A percentile compares a stretch with the other conserved stretches of the same genome.
Evolutionary conservation across 2,329 filamentous ascomycete genomes (phyloP).

Genomic region (Penicillium janthinellum): DNA sequence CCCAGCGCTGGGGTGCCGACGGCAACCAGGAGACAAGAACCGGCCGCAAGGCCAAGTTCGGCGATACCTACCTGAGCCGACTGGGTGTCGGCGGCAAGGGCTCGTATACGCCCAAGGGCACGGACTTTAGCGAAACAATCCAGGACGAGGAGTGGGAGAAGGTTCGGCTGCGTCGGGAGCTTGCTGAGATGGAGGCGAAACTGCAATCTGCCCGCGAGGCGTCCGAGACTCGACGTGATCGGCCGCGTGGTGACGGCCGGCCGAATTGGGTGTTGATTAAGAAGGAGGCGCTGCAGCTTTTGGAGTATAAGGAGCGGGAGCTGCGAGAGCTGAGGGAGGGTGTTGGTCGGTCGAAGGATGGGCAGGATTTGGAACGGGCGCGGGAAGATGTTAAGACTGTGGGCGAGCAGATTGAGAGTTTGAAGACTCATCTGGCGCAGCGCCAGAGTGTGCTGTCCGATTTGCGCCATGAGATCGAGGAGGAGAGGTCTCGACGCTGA

Average conservation of each 20-base stretch:
- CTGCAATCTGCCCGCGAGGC: constrained; percentile 78
- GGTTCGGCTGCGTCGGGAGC: constrained; percentile 88
- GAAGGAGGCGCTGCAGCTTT: constrained; percentile 86
- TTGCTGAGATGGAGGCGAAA: constrained; percentile 85
- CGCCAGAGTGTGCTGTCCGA: constrained; percentile 75
- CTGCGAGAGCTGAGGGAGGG: constrained; percentile 71
- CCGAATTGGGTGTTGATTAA: constrained; percentile 90
- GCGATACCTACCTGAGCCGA: constrained; percentile 91
- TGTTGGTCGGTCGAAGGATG: constrained; percentile 57
- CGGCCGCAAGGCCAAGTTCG: constrained; percentile 94
- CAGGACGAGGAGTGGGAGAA: constrained; percentile 96
- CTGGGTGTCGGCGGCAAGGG: constrained; percentile 76
- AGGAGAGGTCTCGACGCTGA: constrained; percentile 67
- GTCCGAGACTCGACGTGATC: constrained; percentile 62
- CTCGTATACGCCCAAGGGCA: constrained; percentile 78
- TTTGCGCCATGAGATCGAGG: constrained; percentile 79
- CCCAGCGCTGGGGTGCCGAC: constrained; percentile 76
- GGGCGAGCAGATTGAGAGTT: constrained; percentile 88
- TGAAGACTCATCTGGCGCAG: constrained; percentile 78
- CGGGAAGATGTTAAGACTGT: constrained; percentile 85
- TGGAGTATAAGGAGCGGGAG: constrained; percentile 90
- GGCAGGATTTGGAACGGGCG: constrained; percentile 73
- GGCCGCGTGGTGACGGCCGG: constrained; percentile 64
- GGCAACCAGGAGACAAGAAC: constrained; percentile 79
- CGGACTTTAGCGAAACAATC: constrained; percentile 83